Evolutionary conservation across 1,284 basidiomycete genomes (phyloP).

Genomic region (Melampsora americana): DNA sequence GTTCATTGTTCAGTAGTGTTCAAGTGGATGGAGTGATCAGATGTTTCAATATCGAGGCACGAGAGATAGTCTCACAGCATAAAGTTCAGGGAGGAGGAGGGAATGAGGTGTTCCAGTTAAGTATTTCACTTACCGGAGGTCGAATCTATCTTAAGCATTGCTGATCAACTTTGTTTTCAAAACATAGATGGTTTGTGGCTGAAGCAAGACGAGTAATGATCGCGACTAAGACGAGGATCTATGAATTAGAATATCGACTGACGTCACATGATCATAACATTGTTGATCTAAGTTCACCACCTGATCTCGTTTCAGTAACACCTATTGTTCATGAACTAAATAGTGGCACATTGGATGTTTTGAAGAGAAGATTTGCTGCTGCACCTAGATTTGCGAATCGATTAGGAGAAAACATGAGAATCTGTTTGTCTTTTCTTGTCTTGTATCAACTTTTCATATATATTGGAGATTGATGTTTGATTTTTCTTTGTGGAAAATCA

Average conservation of each 20-base stretch:
- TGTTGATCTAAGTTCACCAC: conserved; percentile 28
- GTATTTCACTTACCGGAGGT: background rate
- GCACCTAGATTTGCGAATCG: conserved; percentile 39
- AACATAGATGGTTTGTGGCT: conserved; percentile 41
- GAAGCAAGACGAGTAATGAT: conserved; percentile 42
- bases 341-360: conserved; percentile 35
- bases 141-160: background rate
- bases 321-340: conserved; percentile 37
- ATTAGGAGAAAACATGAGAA: conserved; percentile 41
- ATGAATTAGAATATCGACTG: conserved; percentile 31
- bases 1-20: conserved; percentile 31
- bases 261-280: background rate
- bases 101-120: conserved; percentile 32
- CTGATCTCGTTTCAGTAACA: conserved; percentile 23
- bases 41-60: conserved; percentile 29
- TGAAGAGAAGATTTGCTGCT: conserved; percentile 40
- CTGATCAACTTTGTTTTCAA: background rate
- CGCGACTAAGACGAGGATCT: conserved; percentile 37
- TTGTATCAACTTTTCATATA: background rate
- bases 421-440: conserved; percentile 24
- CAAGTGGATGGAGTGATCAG: conserved; percentile 43
- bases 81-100: conserved; percentile 23
- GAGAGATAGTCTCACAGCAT: conserved; percentile 38
- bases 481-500: background rate
- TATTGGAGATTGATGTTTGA: background rate